Conservation (phyloP, 1,284 basidiomycete species). For the Trametes sp. region DNA sequence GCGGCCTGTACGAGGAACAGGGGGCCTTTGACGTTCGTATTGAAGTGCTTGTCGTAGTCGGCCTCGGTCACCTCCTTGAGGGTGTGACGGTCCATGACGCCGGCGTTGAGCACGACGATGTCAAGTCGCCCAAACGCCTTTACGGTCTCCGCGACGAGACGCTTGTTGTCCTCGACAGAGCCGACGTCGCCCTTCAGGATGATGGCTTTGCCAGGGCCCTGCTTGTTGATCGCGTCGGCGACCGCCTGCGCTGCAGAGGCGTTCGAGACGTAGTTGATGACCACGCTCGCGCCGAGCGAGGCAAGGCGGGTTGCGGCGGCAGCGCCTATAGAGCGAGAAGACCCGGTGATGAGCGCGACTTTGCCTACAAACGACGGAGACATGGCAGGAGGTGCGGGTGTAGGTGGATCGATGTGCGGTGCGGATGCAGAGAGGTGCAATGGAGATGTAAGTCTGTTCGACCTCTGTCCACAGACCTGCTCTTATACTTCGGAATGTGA, state of each 20-base stretch:
- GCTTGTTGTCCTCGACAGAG: slow-evolving; percentile 51
- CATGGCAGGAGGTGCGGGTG: slow-evolving; percentile 14
- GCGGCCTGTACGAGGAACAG: slow-evolving; percentile 61
- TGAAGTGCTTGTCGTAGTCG: slow-evolving; percentile 56
- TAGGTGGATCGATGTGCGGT: not conserved
- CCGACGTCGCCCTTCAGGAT: slow-evolving; percentile 61
- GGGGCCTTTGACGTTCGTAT: slow-evolving; percentile 64
- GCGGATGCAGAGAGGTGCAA: not conserved
- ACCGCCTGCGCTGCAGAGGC: slow-evolving; percentile 52
- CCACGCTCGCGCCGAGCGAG: slow-evolving; percentile 61
- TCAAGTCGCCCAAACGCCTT: slow-evolving; percentile 59
- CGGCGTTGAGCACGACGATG: slow-evolving; percentile 64
- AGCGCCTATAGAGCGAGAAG: slow-evolving; percentile 65
- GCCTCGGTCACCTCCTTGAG: slow-evolving; percentile 57
- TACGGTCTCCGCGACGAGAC: slow-evolving; percentile 54
- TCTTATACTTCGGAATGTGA: not conserved
- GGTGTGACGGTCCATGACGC: slow-evolving; percentile 55
- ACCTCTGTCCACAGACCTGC: not conserved
- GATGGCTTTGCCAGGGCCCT: slow-evolving; percentile 54
- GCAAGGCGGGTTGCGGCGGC: slow-evolving; percentile 60
- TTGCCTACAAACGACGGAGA: slow-evolving; percentile 44
- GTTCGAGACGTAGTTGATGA: slow-evolving; percentile 58
- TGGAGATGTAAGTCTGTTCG: not conserved
- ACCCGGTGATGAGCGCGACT: slow-evolving; percentile 65
- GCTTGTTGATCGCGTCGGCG: slow-evolving; percentile 51